These are phyloP conservation scores for Cicer yamashitae DNA, from an alignment of 306 rosid genomes.

Conservation along the genomic window DNA sequence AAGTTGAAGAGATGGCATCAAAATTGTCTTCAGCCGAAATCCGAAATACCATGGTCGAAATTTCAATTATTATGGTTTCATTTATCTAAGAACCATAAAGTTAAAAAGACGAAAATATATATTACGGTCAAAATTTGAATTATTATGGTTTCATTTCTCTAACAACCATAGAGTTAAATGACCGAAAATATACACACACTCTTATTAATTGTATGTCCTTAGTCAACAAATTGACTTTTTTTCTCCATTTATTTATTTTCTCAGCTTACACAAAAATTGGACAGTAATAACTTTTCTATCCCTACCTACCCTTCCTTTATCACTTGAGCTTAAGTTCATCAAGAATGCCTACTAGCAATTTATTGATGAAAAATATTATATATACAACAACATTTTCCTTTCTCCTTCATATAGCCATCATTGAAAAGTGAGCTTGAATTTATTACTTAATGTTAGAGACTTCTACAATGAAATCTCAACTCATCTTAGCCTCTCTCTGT, in stretches of 20 bases:
- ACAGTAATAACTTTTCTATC: constrained; percentile 31
- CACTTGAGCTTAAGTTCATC: constrained; percentile 23
- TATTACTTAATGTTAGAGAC: constrained; percentile 27
- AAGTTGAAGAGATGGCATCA: too few species aligned
- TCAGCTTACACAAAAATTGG: constrained; percentile 43
- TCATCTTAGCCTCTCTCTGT: constrained; percentile 37
- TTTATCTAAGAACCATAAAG: too few species aligned
- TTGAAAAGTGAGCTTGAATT: constrained; percentile 9
- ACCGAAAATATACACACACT: too few species aligned
- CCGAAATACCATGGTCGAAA: too few species aligned
- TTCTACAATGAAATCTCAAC: constrained; percentile 25
- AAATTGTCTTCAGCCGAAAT: too few species aligned
- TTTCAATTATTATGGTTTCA: too few species aligned
- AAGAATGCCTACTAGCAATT: constrained; percentile 31
- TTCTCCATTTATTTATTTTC: background rate
- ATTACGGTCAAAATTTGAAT: too few species aligned
- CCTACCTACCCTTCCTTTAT: background rate
- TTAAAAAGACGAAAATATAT: too few species aligned
- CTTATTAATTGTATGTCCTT: background rate
- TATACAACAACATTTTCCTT: constrained; percentile 34
- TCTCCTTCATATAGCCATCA: constrained; percentile 26
- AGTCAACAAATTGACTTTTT: background rate
- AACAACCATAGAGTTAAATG: too few species aligned
- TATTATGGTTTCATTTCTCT: too few species aligned
- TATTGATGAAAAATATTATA: background rate